These are phyloP conservation scores for Tetrapisispora namnaoensis DNA, from an alignment of 805 yeast genomes.

Conservation along the genomic window DNA sequence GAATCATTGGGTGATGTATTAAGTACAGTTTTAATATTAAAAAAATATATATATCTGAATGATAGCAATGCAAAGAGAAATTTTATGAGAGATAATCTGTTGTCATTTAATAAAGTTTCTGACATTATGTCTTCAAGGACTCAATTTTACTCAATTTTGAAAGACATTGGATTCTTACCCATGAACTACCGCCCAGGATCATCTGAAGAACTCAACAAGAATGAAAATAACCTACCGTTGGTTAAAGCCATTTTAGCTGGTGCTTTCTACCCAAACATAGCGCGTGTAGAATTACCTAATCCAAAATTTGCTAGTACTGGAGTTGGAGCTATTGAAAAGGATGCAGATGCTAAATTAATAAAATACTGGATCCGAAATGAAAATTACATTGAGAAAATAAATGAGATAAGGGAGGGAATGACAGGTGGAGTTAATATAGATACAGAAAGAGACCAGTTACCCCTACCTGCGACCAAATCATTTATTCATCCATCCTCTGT, in stretches of 20 bases:
- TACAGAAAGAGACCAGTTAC: conserved; percentile 9
- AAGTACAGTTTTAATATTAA: conserved; percentile 51
- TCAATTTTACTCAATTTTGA: conserved; percentile 61
- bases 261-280: conserved; percentile 73
- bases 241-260: conserved; percentile 67
- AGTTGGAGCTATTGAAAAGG: conserved; percentile 76
- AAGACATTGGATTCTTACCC: conserved; percentile 72
- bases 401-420: conserved; percentile 3
- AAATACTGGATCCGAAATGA: conserved; percentile 68
- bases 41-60: conserved; percentile 36
- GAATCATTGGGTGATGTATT: conserved; percentile 59
- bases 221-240: conserved; percentile 40
- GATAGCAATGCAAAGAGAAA: conserved; percentile 26
- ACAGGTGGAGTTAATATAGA: conserved; percentile 7
- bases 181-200: conserved; percentile 33
- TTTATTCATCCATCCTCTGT: conserved; percentile 84
- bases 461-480: conserved; percentile 55
- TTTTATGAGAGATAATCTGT: conserved; percentile 45
- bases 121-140: conserved; percentile 63
- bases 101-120: conserved; percentile 55
- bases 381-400: conserved; percentile 32
- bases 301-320: conserved; percentile 60
- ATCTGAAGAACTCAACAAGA: conserved; percentile 38
- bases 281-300: conserved; percentile 74
- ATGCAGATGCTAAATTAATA: conserved; percentile 66